Conservation (phyloP, 441 rosid species). For the Melastoma candidum region DNA sequence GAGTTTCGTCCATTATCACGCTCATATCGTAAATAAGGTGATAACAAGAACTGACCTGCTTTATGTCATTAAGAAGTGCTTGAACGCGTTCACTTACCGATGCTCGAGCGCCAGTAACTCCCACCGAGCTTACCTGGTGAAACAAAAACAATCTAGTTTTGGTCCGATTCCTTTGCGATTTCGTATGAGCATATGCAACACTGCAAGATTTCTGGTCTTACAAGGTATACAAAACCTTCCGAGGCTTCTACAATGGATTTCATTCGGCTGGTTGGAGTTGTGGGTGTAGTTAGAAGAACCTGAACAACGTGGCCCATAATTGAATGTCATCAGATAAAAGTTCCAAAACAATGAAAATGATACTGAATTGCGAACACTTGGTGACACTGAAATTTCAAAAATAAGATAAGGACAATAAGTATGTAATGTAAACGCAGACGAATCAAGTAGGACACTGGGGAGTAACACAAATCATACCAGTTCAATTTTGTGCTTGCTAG, state of each 20-base stretch:
- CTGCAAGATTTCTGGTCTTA: slow-evolving; percentile 28
- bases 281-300: slow-evolving; percentile 93
- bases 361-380: too few relatives aligned
- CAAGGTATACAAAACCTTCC: slow-evolving; percentile 88
- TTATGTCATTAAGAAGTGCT: slow-evolving; percentile 56
- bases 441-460: neutral
- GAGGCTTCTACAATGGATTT: slow-evolving; percentile 78
- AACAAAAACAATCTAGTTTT: neutral
- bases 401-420: neutral
- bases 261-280: slow-evolving; percentile 82
- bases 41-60: slow-evolving; percentile 34
- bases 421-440: neutral
- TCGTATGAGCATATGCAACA: neutral
- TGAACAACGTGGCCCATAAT: slow-evolving; percentile 18
- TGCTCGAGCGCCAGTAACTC: slow-evolving; percentile 86
- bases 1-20: neutral
- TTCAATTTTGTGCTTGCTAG: slow-evolving; percentile 59
- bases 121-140: slow-evolving; percentile 68
- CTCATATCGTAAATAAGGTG: neutral
- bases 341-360: too few relatives aligned
- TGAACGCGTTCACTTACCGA: slow-evolving; percentile 57
- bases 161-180: neutral
- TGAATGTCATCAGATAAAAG: slow-evolving; percentile 3
- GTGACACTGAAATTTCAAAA: neutral
- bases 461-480: slow-evolving; percentile 27